These are phyloP conservation scores for Aspergillus saccharolyticus DNA, from an alignment of 495 filamentous ascomycete genomes.

Conservation along the genomic window DNA sequence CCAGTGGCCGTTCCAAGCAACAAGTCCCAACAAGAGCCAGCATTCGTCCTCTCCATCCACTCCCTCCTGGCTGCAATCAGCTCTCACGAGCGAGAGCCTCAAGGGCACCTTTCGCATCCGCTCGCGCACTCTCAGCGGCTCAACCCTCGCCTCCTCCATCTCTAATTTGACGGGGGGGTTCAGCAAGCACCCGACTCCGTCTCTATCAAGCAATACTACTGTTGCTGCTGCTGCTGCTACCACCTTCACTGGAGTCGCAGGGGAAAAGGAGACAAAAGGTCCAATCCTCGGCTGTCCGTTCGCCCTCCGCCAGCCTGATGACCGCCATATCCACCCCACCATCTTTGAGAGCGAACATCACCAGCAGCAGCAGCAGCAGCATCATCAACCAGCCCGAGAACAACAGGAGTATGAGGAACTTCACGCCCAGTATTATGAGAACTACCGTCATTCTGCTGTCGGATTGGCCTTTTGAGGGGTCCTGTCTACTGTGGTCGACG, in stretches of 20 bases:
- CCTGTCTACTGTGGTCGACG: not conserved
- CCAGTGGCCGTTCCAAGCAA: constrained; percentile 31
- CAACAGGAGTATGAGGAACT: constrained; percentile 7
- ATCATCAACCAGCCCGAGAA: constrained; percentile 13
- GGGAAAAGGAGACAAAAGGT: constrained; percentile 21
- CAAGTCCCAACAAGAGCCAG: constrained; percentile 7
- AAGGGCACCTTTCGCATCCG: constrained; percentile 29
- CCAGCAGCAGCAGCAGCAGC: too few relatives aligned
- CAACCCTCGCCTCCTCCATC: constrained; percentile 30
- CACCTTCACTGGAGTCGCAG: constrained; percentile 25
- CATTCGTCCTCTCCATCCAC: constrained; percentile 11
- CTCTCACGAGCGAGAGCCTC: constrained; percentile 4
- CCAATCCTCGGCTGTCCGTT: constrained; percentile 11
- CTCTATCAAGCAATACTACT: constrained; percentile 26
- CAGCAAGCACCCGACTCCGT: constrained; percentile 16
- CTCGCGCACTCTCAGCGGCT: constrained; percentile 39
- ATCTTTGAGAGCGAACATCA: constrained; percentile 22
- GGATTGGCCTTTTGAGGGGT: constrained; percentile 38
- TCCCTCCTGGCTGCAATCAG: not conserved
- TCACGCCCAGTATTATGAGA: constrained; percentile 18
- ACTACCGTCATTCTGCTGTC: constrained; percentile 26
- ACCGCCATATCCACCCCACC: constrained; percentile 18
- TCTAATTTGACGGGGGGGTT: constrained; percentile 20
- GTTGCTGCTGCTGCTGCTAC: constrained; percentile 1
- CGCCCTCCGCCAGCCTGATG: constrained; percentile 7